A percentile compares a stretch with the other conserved stretches of the same genome.
Conservation (phyloP, 768 basidiomycete genomes). For the Psilocybe subaeruginosa region DNA sequence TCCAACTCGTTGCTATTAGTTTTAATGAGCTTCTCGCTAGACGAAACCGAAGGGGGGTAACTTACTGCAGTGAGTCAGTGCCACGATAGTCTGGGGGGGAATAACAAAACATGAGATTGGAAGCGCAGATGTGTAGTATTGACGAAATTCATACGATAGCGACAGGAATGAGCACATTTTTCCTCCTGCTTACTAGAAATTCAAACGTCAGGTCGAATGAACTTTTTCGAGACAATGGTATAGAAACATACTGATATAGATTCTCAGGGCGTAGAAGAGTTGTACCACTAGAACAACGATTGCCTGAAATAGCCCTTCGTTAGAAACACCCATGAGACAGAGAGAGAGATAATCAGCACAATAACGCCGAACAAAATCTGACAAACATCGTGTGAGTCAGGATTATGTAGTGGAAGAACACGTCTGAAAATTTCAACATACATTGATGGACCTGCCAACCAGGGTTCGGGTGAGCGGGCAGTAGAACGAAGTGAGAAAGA, state of each 20-base stretch:
- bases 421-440: neutral
- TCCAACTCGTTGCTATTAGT: neutral
- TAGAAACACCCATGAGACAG: neutral
- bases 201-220: no score
- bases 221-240: neutral
- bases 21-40: no score
- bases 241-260: neutral
- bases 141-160: neutral
- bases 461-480: no score
- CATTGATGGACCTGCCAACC: constrained; percentile 4
- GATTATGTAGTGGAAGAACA: neutral
- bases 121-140: no score
- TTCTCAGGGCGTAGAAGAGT: constrained; percentile 8
- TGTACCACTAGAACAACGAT: constrained; percentile 9
- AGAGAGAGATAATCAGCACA: neutral
- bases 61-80: neutral
- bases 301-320: neutral
- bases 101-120: neutral
- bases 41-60: no score
- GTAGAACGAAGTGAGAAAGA: no score
- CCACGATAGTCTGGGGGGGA: neutral
- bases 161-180: neutral
- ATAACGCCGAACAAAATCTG: constrained; percentile 4
- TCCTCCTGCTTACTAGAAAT: neutral
- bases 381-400: neutral